Conservation (phyloP, 1,284 basidiomycete species). For the Coniophora puteana region DNA sequence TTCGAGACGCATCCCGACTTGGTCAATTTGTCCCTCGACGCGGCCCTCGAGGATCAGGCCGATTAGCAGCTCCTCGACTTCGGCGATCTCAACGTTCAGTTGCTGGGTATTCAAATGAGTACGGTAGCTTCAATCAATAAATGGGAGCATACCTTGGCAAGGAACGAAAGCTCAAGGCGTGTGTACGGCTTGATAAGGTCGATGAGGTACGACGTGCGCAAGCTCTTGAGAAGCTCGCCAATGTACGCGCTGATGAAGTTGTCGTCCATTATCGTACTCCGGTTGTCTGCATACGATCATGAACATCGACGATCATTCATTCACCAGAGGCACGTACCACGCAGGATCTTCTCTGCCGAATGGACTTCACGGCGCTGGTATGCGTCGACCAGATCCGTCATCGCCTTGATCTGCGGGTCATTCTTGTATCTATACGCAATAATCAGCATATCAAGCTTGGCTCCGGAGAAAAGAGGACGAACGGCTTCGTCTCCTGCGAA, state of each 20-base stretch:
- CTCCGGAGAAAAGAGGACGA: constrained; percentile 25
- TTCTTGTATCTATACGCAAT: constrained; percentile 79
- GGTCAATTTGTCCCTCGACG: constrained; percentile 94
- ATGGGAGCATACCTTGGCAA: constrained; percentile 66
- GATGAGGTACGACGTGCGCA: constrained; percentile 95
- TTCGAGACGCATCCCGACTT: constrained; percentile 89
- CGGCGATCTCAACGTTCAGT: constrained; percentile 83
- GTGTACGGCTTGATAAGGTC: constrained; percentile 98
- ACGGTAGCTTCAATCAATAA: constrained; percentile 1
- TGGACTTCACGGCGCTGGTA: constrained; percentile 97
- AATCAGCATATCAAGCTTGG: neutral
- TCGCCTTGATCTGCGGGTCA: constrained; percentile 94
- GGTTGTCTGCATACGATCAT: constrained; percentile 64
- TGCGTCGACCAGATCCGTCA: constrained; percentile 95
- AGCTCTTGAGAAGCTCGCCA: constrained; percentile 88
- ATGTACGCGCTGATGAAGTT: constrained; percentile 92
- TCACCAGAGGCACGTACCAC: constrained; percentile 47
- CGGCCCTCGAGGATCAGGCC: constrained; percentile 93
- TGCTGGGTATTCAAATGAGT: constrained; percentile 53
- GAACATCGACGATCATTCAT: too few relatives aligned
- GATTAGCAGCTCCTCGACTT: constrained; percentile 92
- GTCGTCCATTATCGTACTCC: constrained; percentile 93
- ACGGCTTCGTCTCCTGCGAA: constrained; percentile 99
- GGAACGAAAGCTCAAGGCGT: constrained; percentile 85
- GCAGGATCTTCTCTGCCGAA: constrained; percentile 91